Percentiles rank a stretch among this genome's conserved stretches.
phyloP scores from a whole-genome alignment of 2,329 filamentous ascomycete genomes.

The Aureobasidium lini region DNA sequence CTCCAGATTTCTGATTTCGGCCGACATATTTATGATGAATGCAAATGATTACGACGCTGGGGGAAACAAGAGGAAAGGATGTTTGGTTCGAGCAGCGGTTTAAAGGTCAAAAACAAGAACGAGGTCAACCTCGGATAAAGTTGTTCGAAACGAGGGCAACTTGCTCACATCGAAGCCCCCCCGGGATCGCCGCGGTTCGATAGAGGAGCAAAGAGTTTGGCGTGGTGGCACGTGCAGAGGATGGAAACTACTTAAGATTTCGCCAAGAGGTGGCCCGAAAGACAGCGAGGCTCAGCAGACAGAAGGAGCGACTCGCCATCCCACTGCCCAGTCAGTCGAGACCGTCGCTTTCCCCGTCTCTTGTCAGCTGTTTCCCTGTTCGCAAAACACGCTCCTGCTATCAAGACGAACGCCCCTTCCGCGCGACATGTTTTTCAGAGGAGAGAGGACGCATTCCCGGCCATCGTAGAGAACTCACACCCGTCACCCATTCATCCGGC shows the following conservation, averaged over 20 bases:
- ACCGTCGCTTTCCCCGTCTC: neutral
- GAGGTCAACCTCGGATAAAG: neutral
- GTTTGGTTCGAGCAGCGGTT: neutral
- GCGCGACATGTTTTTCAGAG: constrained; percentile 8
- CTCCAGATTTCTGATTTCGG: constrained; percentile 16
- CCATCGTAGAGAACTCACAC: neutral
- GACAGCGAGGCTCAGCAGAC: neutral
- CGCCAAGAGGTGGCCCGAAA: neutral
- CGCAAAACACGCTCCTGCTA: too few relatives aligned
- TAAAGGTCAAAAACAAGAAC: neutral
- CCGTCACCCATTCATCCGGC: neutral
- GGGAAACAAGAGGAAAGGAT: constrained; percentile 5
- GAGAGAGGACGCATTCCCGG: neutral
- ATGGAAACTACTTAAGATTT: neutral
- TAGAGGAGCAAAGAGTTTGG: neutral
- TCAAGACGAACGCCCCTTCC: neutral
- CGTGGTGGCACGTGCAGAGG: neutral
- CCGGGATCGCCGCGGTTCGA: neutral
- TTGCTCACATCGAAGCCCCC: neutral
- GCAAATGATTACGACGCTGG: neutral
- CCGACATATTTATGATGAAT: neutral
- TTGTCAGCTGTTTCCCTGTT: neutral
- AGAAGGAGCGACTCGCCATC: constrained; percentile 6
- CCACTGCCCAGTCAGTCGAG: constrained; percentile 5
- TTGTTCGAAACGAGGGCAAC: neutral